Evolutionary conservation across 2,329 filamentous ascomycete species (phyloP).

Genomic region (Trichophaea hybrida): DNA sequence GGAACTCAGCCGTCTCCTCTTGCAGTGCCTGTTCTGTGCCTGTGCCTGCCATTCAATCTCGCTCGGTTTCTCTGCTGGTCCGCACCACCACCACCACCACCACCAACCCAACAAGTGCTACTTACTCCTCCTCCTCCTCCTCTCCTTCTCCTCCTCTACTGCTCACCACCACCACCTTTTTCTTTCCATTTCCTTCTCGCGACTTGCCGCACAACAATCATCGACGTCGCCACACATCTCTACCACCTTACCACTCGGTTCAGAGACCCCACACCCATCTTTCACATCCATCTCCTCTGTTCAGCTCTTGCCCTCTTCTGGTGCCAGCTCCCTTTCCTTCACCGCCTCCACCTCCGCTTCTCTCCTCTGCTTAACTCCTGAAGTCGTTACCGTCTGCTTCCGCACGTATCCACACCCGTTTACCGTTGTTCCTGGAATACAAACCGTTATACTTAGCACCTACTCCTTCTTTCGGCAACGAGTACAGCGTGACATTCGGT

Average conservation of each 20-base stretch:
- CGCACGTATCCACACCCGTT: not conserved
- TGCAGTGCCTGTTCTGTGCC: not conserved
- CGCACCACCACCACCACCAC: not conserved
- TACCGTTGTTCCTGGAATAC: slow-evolving; percentile 1
- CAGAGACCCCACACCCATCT: not conserved
- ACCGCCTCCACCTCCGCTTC: not conserved
- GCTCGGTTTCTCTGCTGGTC: not conserved
- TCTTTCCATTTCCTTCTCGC: not conserved
- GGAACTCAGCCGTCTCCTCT: slow-evolving; percentile 1
- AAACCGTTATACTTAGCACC: not conserved
- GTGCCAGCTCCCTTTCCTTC: not conserved
- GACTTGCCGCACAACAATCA: not conserved
- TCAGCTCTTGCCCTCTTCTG: not conserved
- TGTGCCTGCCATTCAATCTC: slow-evolving; percentile 7
- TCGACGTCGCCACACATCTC: not conserved
- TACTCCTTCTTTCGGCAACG: not conserved
- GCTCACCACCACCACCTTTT: not conserved
- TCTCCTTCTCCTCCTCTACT: not conserved
- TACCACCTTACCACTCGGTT: not conserved
- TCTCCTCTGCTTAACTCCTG: not conserved
- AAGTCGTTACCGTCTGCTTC: not conserved
- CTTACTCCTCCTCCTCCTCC: slow-evolving; percentile 1
- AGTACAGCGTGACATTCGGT: not conserved
- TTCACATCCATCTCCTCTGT: not conserved
- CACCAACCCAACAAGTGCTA: not conserved